Base-by-base conservation (phyloP, 2,329 filamentous ascomycete species). In the Fusarium udum region DNA sequence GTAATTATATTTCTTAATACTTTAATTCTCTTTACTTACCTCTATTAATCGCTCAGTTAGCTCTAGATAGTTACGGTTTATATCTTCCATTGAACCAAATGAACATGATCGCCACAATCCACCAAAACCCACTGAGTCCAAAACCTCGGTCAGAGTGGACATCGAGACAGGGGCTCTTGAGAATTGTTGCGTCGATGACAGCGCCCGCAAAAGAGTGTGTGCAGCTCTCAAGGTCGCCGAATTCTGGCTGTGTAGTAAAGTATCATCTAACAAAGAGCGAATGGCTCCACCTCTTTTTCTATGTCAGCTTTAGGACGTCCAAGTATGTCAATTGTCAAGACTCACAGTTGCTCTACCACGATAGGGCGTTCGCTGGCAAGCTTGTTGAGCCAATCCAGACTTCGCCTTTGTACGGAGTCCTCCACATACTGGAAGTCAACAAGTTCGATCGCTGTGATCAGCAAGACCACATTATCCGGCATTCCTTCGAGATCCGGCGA, bases 341-440 rank as follows among this genome's bases (percentile, higher is more conserved):
- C 88, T 84, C 80, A 92, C 88, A 93, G 78, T 67, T 89, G 85
- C 49, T 88, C 74, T 31, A 92, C 84, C 14, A 92, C 89, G 13
- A 83, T 81, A 6, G 90, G 89, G 28, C 90, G 83, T 26, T 83
- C 83, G 15, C 79, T 75, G 7, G 90, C 89, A 34, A 92, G 80
- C 56, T 87, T 83, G 58, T 88, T 89, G 40, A 93, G 83, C 89
- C 90, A 92, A 22, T 83, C 78, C 7, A 93, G 81, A 22, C 85
- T 88, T 20, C 89, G 85, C 48, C 87, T 86, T 78, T 92, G 91
- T 24, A 90, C 85, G 4, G 84, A 83, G 63, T 92, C 90, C 64
- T 92, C 91, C 13, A 92, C 82, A 64, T 88, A 88, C 63, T 88
- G 87, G 75, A 93, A 92, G 77, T 93, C 91, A 15, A 92, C 87